Evolutionary conservation across 371 early-diverging fungal species (phyloP).

Genomic region (Blyttiomyces sp.): DNA sequence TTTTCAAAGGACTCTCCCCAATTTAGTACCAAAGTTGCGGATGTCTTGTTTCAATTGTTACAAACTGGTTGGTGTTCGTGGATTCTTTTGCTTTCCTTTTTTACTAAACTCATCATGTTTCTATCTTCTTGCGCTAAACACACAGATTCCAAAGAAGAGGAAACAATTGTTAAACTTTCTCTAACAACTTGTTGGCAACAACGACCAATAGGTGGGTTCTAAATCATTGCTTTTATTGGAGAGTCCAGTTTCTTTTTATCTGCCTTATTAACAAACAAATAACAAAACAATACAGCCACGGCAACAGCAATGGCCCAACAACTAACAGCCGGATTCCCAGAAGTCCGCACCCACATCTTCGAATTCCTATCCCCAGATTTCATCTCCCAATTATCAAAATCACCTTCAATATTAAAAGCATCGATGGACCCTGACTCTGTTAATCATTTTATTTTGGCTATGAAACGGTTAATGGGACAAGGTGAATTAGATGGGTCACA

Average conservation of each 20-base stretch:
- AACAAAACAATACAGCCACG: background rate
- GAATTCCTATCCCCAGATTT: background rate
- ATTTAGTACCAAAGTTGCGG: constrained; percentile 10
- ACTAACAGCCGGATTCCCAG: background rate
- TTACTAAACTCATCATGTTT: background rate
- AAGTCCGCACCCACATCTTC: background rate
- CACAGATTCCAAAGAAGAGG: background rate
- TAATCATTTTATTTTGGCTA: too few species aligned
- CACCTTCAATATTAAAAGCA: too few species aligned
- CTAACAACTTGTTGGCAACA: constrained; percentile 4
- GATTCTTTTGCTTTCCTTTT: background rate
- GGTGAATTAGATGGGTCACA: too few species aligned
- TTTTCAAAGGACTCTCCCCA: constrained; percentile 3
- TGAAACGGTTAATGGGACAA: too few species aligned
- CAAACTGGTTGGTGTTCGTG: constrained; percentile 3
- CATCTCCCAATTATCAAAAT: too few species aligned
- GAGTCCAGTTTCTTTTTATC: background rate
- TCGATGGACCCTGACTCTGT: too few species aligned
- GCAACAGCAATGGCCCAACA: background rate
- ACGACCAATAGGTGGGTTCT: background rate
- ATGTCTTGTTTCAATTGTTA: constrained; percentile 17
- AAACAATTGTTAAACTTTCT: background rate
- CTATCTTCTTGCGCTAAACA: background rate
- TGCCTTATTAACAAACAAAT: background rate
- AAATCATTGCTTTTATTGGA: background rate